phyloP scores from a whole-genome alignment of 768 basidiomycete species.

The Neoboletus magnificus region DNA sequence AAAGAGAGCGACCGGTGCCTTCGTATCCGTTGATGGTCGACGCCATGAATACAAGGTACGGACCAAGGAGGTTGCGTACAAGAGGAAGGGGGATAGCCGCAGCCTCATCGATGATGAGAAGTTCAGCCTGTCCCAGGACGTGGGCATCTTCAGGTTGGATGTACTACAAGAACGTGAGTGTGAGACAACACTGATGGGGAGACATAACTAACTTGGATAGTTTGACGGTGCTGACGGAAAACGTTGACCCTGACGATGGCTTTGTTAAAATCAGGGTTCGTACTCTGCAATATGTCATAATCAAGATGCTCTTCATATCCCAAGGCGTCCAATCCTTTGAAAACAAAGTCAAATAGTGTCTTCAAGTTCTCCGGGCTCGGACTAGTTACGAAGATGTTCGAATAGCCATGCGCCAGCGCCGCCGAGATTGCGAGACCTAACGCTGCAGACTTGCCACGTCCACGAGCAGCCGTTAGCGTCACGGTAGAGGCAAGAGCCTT shows the following conservation, averaged over 20 bases:
- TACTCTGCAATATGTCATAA: slow-evolving; percentile 93
- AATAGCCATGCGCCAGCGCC: slow-evolving; percentile 90
- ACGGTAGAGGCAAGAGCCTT: slow-evolving; percentile 94
- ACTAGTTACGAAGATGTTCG: slow-evolving; percentile 97
- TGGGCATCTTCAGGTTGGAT: slow-evolving; percentile 98
- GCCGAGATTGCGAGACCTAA: slow-evolving; percentile 93
- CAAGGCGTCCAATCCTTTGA: slow-evolving; percentile 91
- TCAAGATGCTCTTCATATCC: slow-evolving; percentile 98
- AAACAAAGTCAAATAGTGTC: slow-evolving; percentile 96
- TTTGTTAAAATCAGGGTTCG: slow-evolving; percentile 91
- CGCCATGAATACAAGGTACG: slow-evolving; percentile 96
- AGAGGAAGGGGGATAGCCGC: slow-evolving; percentile 97
- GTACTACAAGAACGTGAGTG: slow-evolving; percentile 54
- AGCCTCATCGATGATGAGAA: slow-evolving; percentile 97
- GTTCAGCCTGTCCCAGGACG: slow-evolving; percentile 94
- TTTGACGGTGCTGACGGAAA: slow-evolving; percentile 91
- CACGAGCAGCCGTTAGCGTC: slow-evolving; percentile 90
- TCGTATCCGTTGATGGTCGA: slow-evolving; percentile 99
- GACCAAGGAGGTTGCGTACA: slow-evolving; percentile 90
- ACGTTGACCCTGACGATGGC: slow-evolving; percentile 95
- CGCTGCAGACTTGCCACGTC: slow-evolving; percentile 95
- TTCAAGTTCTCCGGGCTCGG: slow-evolving; percentile 97
- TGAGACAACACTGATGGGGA: background rate
- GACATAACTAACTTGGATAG: slow-evolving; percentile 73
- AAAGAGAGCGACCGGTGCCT: slow-evolving; percentile 97